Evolutionary conservation across 441 rosid genomes (phyloP).

Genomic region (Metrosideros polymorpha): DNA sequence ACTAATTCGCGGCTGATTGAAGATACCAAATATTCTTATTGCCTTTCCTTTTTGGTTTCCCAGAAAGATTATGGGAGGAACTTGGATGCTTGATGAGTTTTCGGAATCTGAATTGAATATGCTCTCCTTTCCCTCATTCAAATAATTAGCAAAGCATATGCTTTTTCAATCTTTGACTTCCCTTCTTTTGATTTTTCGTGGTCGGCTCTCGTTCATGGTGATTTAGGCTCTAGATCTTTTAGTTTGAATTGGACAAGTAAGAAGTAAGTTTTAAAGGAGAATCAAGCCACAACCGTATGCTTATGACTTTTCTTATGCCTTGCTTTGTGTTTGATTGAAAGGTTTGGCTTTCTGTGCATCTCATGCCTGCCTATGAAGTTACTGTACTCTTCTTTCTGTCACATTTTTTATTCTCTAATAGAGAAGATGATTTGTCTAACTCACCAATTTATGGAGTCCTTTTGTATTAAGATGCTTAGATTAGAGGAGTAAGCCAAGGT

Average conservation of each 20-base stretch:
- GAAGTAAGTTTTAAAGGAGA: background rate
- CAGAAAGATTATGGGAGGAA: background rate
- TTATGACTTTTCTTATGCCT: background rate
- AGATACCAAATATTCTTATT: background rate
- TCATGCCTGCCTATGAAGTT: background rate
- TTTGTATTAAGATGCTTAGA: background rate
- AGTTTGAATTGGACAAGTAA: background rate
- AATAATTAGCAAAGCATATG: background rate
- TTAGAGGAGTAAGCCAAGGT: background rate
- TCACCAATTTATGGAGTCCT: background rate
- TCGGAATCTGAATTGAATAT: background rate
- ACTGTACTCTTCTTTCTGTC: background rate
- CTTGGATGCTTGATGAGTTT: background rate
- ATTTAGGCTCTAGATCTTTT: background rate
- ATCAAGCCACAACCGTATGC: background rate
- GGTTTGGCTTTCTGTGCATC: background rate
- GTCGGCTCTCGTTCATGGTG: background rate
- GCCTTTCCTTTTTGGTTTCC: background rate
- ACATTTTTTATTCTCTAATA: background rate
- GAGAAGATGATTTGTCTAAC: background rate
- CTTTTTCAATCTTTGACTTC: background rate
- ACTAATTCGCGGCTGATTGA: background rate
- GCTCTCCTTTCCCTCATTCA: background rate
- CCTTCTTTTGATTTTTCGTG: background rate
- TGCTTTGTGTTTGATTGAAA: background rate